Base-by-base conservation (phyloP, 1,139 yeast species). In the Trichomonascaceae sp. region DNA sequence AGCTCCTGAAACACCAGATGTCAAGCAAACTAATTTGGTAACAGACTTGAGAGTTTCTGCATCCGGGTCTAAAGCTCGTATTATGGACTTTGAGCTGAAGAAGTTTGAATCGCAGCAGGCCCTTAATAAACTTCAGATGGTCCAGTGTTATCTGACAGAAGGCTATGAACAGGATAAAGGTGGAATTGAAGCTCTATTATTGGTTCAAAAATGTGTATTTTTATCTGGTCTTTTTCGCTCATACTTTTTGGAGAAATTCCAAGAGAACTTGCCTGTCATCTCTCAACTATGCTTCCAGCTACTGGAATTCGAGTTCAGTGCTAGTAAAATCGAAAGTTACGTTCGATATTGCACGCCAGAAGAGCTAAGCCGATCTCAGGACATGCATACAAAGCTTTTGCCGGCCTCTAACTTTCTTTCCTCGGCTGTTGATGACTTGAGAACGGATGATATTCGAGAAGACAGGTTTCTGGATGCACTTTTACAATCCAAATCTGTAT, bases 81-180 rank as follows among this genome's bases (percentile, higher is more conserved):
- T 44, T 18, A 57, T 70, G 54, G 71, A 66, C 24, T 53, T 68
- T 41, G 67, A 66, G 49, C 50, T 69, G 30, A 55, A 63, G 22
- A 60, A 58, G 52, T 61, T 66, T 24, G 64, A 65, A 19, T 62
- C 65, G 0, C 59, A 61, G 47, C 67, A 64, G 45, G 66, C 71
- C 2, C 19, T 61, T 4, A 63, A 62, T 19, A 67, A 69, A 30
- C 59, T 70, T 36, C 61, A 62, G 13, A 68, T 70, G 30, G 53
- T 57, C 15, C 59, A 58, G 49, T 61, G 63, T 54, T 63, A 66
- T 50, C 52, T 65, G 12, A 61, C 64, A 15, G 60, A 57, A 4
- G 65, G 61, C 8, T 64, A 62, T 41, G 30, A 52, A 6, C 49
- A 41, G 1, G 66, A 65, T 45, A 64, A 61, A 41, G 47, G 49